Evolutionary conservation across 2,329 filamentous ascomycete species (phyloP).

Genomic region (Tolypocladium guangdongense): DNA sequence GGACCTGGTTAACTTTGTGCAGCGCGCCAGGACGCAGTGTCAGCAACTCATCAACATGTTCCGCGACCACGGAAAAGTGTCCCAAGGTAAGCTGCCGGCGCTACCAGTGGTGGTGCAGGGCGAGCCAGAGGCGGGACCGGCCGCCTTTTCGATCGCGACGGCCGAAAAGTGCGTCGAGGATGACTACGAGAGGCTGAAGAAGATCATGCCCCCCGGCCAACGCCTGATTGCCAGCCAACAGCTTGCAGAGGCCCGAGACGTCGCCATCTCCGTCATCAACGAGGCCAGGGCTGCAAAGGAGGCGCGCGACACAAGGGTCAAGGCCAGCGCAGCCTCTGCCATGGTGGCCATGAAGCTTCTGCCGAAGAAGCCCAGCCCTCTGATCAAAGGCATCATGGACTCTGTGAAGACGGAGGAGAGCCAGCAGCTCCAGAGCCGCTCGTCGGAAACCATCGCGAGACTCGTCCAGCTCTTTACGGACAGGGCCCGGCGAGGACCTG

Average conservation of each 20-base stretch:
- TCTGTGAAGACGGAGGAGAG: slow-evolving; percentile 95
- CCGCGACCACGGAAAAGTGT: slow-evolving; percentile 77
- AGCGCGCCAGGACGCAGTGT: slow-evolving; percentile 83
- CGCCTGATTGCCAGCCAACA: slow-evolving; percentile 73
- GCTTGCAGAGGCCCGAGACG: slow-evolving; percentile 64
- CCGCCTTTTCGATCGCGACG: slow-evolving; percentile 77
- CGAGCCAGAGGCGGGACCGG: slow-evolving; percentile 81
- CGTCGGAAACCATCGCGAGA: slow-evolving; percentile 71
- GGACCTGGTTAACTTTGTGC: slow-evolving; percentile 81
- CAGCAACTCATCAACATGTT: slow-evolving; percentile 85
- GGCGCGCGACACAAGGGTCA: slow-evolving; percentile 73
- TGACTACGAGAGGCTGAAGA: slow-evolving; percentile 83
- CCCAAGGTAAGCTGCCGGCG: slow-evolving; percentile 61
- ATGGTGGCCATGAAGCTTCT: slow-evolving; percentile 78
- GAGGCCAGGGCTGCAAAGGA: slow-evolving; percentile 73
- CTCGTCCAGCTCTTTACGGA: slow-evolving; percentile 81
- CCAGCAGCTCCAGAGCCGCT: slow-evolving; percentile 73
- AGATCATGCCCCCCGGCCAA: slow-evolving; percentile 77
- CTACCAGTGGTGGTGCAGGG: slow-evolving; percentile 91
- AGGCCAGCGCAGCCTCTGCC: slow-evolving; percentile 76
- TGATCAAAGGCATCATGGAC: slow-evolving; percentile 98
- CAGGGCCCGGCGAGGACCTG: slow-evolving; percentile 69
- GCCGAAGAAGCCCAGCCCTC: slow-evolving; percentile 83
- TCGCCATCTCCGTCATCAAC: slow-evolving; percentile 60
- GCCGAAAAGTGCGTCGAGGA: slow-evolving; percentile 79